Evolutionary conservation across 257 asterid genomes (phyloP), one percentile per base, ranked within the genome.

Genomic region (Plantago major): DNA sequence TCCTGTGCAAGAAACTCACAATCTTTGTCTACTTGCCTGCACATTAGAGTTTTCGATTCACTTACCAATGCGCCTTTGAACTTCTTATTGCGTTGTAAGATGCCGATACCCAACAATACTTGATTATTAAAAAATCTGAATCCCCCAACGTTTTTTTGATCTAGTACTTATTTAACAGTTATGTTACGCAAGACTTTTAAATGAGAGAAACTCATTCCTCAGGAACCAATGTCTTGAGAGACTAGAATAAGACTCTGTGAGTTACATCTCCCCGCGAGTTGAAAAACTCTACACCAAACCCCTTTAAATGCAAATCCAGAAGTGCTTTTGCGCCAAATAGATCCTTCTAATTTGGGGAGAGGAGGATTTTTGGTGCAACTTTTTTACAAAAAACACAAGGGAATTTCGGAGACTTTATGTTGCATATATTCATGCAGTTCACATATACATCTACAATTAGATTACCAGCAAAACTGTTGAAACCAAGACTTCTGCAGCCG

Each of bases 1-100:
- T 84, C 98, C 26, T 86, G 95, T 70, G 85, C 97, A 64, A 92
- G 98, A 74, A 92, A 92, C 17, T 92, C 98, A 64, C 95, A 84
- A 73, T 92, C 98, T 46, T 71, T 81, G 71, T 83, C 89, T 71
- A 89, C 88, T 82, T 92, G 97, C 78, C 98, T 91, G 92, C 82
- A 57, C 6, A 60, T 17, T 43, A 46, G 16, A 71, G 62, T 9
- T 18, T 46, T 47, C 65, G 58, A 7, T 13, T 52, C 15, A 52
- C 38, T 3, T 19, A 52, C 4, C 18, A 5, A 33, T 33, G 40
- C 40, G 10, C 10, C 16, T 48, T 48, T n/a, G 18, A 15, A 11
- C 13, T 54, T 53, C 42, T 8, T 53, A 52, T 17, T 9, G 2
- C 11, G 3, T 19, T 53, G 10, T 22, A 53, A 19, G 3, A 53